These are phyloP conservation scores for Cucurbita ficifolia DNA, from an alignment of 306 rosid genomes.

Conservation along the genomic window DNA sequence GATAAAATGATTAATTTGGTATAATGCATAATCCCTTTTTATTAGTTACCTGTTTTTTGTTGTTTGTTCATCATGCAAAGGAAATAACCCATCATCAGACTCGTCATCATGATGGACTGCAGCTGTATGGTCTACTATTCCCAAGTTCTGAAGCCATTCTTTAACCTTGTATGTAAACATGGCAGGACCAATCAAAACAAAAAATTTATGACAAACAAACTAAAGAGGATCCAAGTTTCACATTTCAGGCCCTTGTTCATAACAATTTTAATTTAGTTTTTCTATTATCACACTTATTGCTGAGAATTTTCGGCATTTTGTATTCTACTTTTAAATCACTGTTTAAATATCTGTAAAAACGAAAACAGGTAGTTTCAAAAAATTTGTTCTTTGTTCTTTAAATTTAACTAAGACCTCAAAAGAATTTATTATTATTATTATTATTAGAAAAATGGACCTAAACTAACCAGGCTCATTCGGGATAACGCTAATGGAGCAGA, in stretches of 20 bases:
- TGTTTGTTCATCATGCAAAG: constrained; percentile 47
- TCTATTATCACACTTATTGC: neutral
- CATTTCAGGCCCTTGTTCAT: neutral
- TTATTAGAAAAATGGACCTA: neutral
- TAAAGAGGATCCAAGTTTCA: constrained; percentile 2
- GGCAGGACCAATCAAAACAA: neutral
- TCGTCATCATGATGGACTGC: constrained; percentile 72
- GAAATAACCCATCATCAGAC: constrained; percentile 68
- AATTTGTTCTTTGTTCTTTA: neutral
- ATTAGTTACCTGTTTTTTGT: constrained; percentile 43
- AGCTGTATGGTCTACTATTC: constrained; percentile 63
- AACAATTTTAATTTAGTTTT: neutral
- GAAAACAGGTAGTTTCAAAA: neutral
- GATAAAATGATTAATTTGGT: neutral
- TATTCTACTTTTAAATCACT: neutral
- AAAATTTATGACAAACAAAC: neutral
- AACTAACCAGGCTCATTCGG: neutral
- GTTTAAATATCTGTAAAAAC: neutral
- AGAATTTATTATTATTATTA: neutral
- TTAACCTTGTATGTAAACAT: constrained; percentile 35
- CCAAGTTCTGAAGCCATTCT: constrained; percentile 90
- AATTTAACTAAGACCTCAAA: neutral
- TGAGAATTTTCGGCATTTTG: neutral
- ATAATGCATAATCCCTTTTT: neutral
- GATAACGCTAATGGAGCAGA: neutral